Conservation (phyloP, 306 rosid genomes). For the Malus domestica region ASM211411v1 NC_041805.1:19758501-19759000, state of each 20-base stretch:
- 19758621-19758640: not conserved
- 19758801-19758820: not conserved
- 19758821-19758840: not conserved
- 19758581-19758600: not conserved
- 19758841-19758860: not conserved
- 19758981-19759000: not conserved
- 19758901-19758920: not conserved
- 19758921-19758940: not conserved
- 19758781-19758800: not conserved
- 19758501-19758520: constrained; percentile 5
- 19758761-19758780: constrained; percentile 4
- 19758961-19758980: not conserved
- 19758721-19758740: constrained; percentile 8
- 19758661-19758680: not conserved
- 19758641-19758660: not conserved
- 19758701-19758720: not conserved
- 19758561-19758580: not conserved
- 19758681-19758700: not conserved
- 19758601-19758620: not conserved
- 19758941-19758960: not conserved
- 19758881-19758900: not conserved
- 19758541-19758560: not conserved
- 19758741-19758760: not conserved
- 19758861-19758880: not conserved
- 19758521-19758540: constrained; percentile 23